phyloP scores from a whole-genome alignment of 106 monocot species.

The Alisma plantagoaquatica region DNA sequence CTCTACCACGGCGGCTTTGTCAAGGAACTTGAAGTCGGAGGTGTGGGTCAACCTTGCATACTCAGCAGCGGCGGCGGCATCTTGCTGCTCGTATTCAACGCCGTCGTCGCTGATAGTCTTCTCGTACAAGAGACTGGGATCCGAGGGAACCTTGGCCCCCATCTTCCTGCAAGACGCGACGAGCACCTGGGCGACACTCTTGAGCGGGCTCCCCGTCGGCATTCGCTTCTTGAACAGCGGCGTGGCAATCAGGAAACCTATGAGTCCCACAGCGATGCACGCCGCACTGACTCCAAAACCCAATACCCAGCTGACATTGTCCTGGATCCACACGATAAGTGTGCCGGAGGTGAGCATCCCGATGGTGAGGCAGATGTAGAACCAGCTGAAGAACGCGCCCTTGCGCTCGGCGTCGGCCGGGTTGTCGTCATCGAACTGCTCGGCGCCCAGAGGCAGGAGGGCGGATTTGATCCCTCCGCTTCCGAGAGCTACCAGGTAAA shows the following conservation, averaged over 20 bases:
- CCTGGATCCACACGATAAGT: slow-evolving; percentile 40
- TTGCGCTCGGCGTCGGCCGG: slow-evolving; percentile 15
- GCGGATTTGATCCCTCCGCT: slow-evolving; percentile 25
- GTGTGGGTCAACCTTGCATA: slow-evolving; percentile 16
- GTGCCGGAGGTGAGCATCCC: slow-evolving; percentile 24
- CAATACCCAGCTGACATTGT: slow-evolving; percentile 28
- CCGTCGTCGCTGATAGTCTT: background rate
- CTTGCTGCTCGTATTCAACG: background rate
- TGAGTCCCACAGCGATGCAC: slow-evolving; percentile 18
- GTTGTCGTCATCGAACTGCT: slow-evolving; percentile 32
- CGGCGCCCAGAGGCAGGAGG: slow-evolving; percentile 42
- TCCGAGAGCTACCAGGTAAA: slow-evolving; percentile 44
- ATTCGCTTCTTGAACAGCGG: slow-evolving; percentile 4
- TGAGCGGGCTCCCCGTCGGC: slow-evolving; percentile 24
- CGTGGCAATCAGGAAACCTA: slow-evolving; percentile 19
- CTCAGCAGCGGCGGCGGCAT: too few relatives aligned
- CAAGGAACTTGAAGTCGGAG: slow-evolving; percentile 17
- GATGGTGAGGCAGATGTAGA: slow-evolving; percentile 19
- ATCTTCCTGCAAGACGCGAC: slow-evolving; percentile 15
- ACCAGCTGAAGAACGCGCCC: slow-evolving; percentile 23
- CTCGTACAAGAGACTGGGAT: slow-evolving; percentile 20
- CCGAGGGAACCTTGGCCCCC: slow-evolving; percentile 8
- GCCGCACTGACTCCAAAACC: slow-evolving; percentile 26
- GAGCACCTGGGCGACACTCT: slow-evolving; percentile 12
- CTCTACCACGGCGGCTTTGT: slow-evolving; percentile 14